Evolutionary conservation across 257 asterid genomes (phyloP).

Genomic region (Verbascum thapsus): DNA sequence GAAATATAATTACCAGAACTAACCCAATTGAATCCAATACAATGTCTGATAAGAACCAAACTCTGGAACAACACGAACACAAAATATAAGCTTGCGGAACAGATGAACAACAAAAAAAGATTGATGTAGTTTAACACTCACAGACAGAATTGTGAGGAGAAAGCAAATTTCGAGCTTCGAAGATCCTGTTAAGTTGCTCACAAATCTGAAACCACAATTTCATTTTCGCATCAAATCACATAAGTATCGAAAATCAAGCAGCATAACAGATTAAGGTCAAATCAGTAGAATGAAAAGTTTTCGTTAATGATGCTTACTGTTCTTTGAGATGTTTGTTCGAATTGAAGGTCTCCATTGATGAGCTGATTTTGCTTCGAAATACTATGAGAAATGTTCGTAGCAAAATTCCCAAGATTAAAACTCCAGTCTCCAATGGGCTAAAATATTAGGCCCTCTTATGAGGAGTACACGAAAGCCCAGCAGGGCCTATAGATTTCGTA

Average conservation of each 20-base stretch:
- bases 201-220: slow-evolving; percentile 53
- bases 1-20: background rate
- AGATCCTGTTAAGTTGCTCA: slow-evolving; percentile 78
- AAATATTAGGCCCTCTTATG: too few species aligned
- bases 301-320: slow-evolving; percentile 40
- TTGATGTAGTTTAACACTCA: slow-evolving; percentile 15
- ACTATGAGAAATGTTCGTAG: background rate
- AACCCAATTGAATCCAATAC: slow-evolving; percentile 37
- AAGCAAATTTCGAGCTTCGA: slow-evolving; percentile 63
- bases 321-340: slow-evolving; percentile 74
- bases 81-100: background rate
- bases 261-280: background rate
- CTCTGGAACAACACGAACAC: slow-evolving; percentile 39
- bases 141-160: slow-evolving; percentile 53
- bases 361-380: slow-evolving; percentile 26
- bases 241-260: background rate
- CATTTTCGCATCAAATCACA: background rate
- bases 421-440: too few species aligned
- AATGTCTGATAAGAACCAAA: slow-evolving; percentile 56
- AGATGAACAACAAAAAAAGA: slow-evolving; percentile 7
- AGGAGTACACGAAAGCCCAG: too few species aligned
- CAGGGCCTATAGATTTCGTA: too few species aligned
- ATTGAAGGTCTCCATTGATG: slow-evolving; percentile 66
- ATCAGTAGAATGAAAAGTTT: background rate
- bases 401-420: too few species aligned